Percentiles rank a stretch among this genome's conserved stretches.
Conservation (phyloP, 2,329 filamentous ascomycete genomes). For the Arthrobotrys sphaeroides region DNA sequence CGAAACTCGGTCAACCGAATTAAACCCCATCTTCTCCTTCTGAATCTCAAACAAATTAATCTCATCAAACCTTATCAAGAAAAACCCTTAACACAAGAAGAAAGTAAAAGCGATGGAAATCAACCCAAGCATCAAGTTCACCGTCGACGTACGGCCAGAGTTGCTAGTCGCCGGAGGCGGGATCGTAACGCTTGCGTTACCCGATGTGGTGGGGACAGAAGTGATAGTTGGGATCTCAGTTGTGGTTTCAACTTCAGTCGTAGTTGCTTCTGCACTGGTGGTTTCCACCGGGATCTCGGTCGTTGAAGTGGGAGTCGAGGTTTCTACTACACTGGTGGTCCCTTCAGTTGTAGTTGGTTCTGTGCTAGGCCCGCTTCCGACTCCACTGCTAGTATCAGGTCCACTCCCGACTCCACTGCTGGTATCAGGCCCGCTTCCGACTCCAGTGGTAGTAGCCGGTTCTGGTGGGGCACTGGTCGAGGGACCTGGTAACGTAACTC, state of each 20-base stretch:
- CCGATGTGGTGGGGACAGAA: not conserved
- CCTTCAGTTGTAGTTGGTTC: not conserved
- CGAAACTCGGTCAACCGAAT: too few relatives aligned
- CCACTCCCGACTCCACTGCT: too few relatives aligned
- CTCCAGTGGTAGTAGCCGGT: not conserved
- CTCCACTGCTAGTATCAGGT: not conserved
- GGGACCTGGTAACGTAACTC: not conserved
- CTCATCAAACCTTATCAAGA: not conserved
- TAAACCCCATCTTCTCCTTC: not conserved
- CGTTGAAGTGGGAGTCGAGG: slow-evolving; percentile 18
- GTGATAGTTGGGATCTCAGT: not conserved
- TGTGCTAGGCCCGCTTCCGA: not conserved
- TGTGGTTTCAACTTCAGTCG: not conserved
- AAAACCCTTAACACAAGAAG: slow-evolving; percentile 14
- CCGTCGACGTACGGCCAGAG: not conserved
- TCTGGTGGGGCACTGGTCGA: not conserved
- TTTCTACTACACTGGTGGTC: not conserved
- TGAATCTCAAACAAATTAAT: too few relatives aligned
- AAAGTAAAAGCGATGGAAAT: slow-evolving; percentile 12
- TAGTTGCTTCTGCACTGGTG: not conserved
- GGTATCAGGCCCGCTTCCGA: not conserved
- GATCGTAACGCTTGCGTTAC: not conserved
- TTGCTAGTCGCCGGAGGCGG: not conserved
- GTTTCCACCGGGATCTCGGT: slow-evolving; percentile 7
- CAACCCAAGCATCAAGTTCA: slow-evolving; percentile 3